Evolutionary conservation across 805 yeast species (phyloP).

Genomic region (Kuraishia cidri): DNA sequence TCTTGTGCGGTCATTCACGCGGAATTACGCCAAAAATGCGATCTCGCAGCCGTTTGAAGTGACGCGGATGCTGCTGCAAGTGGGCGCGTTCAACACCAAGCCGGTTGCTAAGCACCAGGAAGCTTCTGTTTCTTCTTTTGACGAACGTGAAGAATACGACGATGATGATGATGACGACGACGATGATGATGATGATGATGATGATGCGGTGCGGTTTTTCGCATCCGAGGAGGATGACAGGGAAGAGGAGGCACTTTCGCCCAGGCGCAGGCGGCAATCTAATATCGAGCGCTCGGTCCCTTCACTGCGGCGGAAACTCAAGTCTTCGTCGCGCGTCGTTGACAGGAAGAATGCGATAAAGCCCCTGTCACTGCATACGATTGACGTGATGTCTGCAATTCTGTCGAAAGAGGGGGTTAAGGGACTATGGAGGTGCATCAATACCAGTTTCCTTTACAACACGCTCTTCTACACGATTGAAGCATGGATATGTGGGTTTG

Average conservation of each 20-base stretch:
- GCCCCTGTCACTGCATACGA: constrained; percentile 54
- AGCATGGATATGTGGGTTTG: constrained; percentile 86
- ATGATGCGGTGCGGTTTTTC: constrained; percentile 35
- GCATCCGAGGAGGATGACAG: constrained; percentile 7
- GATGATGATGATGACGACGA: constrained; percentile 11
- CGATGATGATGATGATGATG: constrained; percentile 21
- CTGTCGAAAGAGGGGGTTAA: constrained; percentile 64
- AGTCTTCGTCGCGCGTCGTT: background rate
- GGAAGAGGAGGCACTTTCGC: constrained; percentile 1
- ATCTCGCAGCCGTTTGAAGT: constrained; percentile 87
- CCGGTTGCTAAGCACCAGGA: constrained; percentile 1
- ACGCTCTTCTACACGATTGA: constrained; percentile 71
- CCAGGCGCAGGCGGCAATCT: constrained; percentile 14
- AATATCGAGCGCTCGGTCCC: constrained; percentile 17
- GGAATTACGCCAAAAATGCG: constrained; percentile 61
- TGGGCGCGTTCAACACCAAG: constrained; percentile 46
- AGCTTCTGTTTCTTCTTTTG: constrained; percentile 4
- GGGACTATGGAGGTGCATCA: constrained; percentile 66
- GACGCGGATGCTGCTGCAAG: constrained; percentile 68
- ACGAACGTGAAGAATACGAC: constrained; percentile 10
- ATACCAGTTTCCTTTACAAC: constrained; percentile 71
- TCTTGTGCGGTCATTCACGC: constrained; percentile 50
- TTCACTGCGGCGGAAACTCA: constrained; percentile 2
- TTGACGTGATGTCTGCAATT: constrained; percentile 55
- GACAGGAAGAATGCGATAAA: constrained; percentile 19